A percentile compares a stretch with the other conserved stretches of the same genome.
Evolutionary conservation across 73 alveolate genomes (phyloP).

Genomic region (Tetrahymena thermophila): DNA sequence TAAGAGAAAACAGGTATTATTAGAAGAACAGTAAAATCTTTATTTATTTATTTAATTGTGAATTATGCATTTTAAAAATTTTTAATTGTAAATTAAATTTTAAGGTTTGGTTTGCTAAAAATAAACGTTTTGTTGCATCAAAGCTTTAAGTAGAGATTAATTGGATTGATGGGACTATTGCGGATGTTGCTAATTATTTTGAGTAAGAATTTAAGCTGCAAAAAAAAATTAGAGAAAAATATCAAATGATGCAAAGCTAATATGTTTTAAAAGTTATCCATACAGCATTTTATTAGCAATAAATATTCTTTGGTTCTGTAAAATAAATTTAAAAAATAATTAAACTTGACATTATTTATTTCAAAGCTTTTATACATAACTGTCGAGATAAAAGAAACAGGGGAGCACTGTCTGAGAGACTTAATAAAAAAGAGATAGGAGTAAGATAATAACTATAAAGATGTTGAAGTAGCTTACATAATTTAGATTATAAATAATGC

Average conservation of each 20-base stretch:
- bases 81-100: neutral
- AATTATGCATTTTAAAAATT: no score
- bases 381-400: neutral
- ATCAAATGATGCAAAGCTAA: neutral
- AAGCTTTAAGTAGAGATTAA: neutral
- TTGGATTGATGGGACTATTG: neutral
- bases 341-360: neutral
- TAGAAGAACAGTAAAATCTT: neutral
- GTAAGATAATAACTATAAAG: neutral
- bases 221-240: neutral
- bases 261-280: neutral
- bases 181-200: neutral
- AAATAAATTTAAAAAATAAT: no score
- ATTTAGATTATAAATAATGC: neutral
- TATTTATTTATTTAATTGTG: no score
- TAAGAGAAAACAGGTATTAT: neutral
- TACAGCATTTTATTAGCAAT: neutral
- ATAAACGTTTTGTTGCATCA: neutral
- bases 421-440: neutral
- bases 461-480: neutral
- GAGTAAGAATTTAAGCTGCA: neutral
- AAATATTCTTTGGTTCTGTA: neutral
- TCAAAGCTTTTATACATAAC: neutral
- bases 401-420: neutral
- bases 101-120: slow-evolving; percentile 1